A percentile compares a stretch with the other conserved stretches of the same genome.
Conservation (phyloP, 441 rosid genomes). For the Hura crepitans region DNA sequence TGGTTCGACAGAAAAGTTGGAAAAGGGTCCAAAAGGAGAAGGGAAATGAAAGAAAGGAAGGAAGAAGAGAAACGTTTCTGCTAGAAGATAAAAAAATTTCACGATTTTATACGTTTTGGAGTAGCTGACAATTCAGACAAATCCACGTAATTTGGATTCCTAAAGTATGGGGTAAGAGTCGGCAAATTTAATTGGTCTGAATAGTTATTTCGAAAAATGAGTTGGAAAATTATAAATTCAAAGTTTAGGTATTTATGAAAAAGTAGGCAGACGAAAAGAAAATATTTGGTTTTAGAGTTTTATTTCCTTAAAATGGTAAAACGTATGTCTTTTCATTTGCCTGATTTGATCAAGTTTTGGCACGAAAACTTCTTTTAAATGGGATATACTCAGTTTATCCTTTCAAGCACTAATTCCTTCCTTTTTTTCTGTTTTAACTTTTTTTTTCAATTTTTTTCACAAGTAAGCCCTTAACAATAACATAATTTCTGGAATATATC, state of each 20-base stretch:
- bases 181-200: not conserved
- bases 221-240: not conserved
- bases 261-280: no score
- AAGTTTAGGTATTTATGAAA: not conserved
- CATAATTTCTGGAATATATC: no score
- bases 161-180: not conserved
- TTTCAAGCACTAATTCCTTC: no score
- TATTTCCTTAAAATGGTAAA: not conserved
- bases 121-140: conserved; percentile 16
- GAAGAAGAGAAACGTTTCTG: conserved; percentile 23
- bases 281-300: no score
- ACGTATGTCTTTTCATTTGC: not conserved
- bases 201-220: not conserved
- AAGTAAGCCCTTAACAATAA: no score
- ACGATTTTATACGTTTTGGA: conserved; percentile 30
- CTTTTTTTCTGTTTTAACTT: not conserved
- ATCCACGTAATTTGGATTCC: not conserved
- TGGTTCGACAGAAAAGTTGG: not conserved
- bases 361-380: not conserved
- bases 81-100: not conserved
- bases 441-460: no score
- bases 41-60: not conserved
- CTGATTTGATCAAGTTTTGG: not conserved
- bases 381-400: not conserved
- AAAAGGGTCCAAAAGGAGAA: no score